Evolutionary conservation across 2,329 filamentous ascomycete genomes (phyloP), one percentile per base, ranked within the genome.

Genomic region (Fusarium sterilihyphosum): DNA sequence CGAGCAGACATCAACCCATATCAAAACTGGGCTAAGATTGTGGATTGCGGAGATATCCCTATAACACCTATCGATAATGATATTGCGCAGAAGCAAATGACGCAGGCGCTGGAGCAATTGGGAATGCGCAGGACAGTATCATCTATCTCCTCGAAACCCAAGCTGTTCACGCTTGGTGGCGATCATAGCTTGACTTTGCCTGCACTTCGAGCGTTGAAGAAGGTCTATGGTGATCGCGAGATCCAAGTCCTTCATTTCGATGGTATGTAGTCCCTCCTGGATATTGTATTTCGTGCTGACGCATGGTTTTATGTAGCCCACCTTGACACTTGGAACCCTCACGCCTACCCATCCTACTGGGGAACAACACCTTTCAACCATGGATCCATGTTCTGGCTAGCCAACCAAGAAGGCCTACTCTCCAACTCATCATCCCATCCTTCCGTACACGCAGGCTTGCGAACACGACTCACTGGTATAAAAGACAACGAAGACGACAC

Each of bases 41-140:
- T 96, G 53, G 95, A 98, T 85, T 98, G 95, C 81, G 95, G 95
- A 50, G 95, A 98, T 81, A 94, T 98, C 59, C 94, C 95, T 29
- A 87, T 97, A 74, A 94, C 92, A 1, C 95, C 95, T 0, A 92
- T 97, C 75, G 94, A 98, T 84, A 98, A 98, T 81, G 90, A 86
- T 2, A 86, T 97, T 17, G 95, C 95, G 0, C 85, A 95, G 62
- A 86, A 88, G 44, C 95, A 98, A 83, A 97, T 98, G 94, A 93
- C 90, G 29, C 90, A 92, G 79, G 94, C 93, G 0, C 94, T 94
- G 80, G 85, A 87, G 9, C 92, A 95, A 82, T 90, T 97, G 4
- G 87, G 86, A 29, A 79, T 74, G 46, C 81, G 84, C 4, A 79
- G 76, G 16, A 82, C 86, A 81, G 65, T 77, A 5, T 80, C 80